Evolutionary conservation across 352 stramenopile genomes (phyloP).

Genomic region (Achlya hypogyna): DNA sequence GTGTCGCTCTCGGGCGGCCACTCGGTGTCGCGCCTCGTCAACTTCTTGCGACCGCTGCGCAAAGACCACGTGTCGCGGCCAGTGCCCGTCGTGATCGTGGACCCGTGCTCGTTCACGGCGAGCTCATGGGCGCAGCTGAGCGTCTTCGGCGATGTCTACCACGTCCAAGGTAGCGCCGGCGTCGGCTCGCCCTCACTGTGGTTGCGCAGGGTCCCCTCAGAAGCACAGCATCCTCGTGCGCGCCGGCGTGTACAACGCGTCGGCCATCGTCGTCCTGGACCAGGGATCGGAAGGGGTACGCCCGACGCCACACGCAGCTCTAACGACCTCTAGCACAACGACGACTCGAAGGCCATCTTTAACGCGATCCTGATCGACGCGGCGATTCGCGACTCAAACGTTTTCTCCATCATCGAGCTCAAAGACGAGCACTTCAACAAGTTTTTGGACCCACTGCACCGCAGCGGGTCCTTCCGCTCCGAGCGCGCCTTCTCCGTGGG

Average conservation of each 20-base stretch:
- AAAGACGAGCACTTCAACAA: slow-evolving; percentile 78
- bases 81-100: slow-evolving; percentile 68
- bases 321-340: slow-evolving; percentile 28
- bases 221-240: slow-evolving; percentile 55
- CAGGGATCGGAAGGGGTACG: slow-evolving; percentile 50
- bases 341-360: slow-evolving; percentile 81
- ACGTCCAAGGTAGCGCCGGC: slow-evolving; percentile 37
- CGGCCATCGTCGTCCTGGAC: slow-evolving; percentile 67
- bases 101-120: slow-evolving; percentile 51
- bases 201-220: slow-evolving; percentile 41
- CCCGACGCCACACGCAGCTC: not conserved
- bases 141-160: slow-evolving; percentile 68
- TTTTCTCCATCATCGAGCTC: slow-evolving; percentile 82
- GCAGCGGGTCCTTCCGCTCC: not conserved
- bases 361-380: slow-evolving; percentile 77
- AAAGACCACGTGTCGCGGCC: slow-evolving; percentile 54
- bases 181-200: not conserved
- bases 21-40: slow-evolving; percentile 55
- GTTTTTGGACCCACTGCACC: slow-evolving; percentile 55
- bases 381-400: slow-evolving; percentile 28
- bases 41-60: slow-evolving; percentile 64
- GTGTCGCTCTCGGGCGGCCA: slow-evolving; percentile 26
- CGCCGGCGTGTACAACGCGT: slow-evolving; percentile 72
- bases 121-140: slow-evolving; percentile 57
- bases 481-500: not conserved